phyloP scores from a whole-genome alignment of 441 rosid species.

The Dalechampia spathulata region DNA sequence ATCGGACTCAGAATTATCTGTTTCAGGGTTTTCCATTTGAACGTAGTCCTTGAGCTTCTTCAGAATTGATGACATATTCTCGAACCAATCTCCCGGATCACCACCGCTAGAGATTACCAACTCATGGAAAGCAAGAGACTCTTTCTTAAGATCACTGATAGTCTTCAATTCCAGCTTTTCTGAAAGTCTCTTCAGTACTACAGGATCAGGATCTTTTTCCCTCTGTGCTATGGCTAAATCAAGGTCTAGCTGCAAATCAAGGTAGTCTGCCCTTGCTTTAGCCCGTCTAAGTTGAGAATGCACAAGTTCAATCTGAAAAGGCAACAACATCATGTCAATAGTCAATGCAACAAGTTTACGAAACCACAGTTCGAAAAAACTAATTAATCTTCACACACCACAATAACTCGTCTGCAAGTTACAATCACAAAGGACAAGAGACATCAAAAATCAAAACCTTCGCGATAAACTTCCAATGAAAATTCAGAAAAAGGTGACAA shows the following conservation, averaged over 20 bases:
- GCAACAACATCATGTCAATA: constrained; percentile 1
- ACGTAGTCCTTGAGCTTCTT: constrained; percentile 59
- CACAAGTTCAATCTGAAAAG: constrained; percentile 65
- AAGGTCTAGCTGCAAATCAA: constrained; percentile 56
- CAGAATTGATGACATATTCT: constrained; percentile 63
- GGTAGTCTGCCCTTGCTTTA: constrained; percentile 45
- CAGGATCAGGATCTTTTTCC: constrained; percentile 55
- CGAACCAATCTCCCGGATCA: constrained; percentile 49
- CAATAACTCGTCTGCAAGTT: background rate
- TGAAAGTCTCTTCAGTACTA: constrained; percentile 54
- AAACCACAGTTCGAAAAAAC: background rate
- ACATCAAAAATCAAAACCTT: background rate
- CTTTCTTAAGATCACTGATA: constrained; percentile 65
- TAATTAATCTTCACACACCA: background rate
- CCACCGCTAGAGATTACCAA: constrained; percentile 53
- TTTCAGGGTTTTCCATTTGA: constrained; percentile 46
- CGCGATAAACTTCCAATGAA: background rate
- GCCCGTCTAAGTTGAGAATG: constrained; percentile 87
- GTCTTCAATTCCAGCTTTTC: constrained; percentile 75
- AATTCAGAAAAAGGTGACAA: background rate
- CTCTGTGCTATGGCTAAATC: constrained; percentile 54
- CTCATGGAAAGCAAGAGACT: constrained; percentile 71
- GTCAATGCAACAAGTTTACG: background rate
- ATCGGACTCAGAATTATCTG: constrained; percentile 38
- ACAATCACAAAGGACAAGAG: background rate